These are phyloP conservation scores for Gaultheria prostrata DNA, from an alignment of 148 eudicot genomes.

Conservation along the genomic window DNA sequence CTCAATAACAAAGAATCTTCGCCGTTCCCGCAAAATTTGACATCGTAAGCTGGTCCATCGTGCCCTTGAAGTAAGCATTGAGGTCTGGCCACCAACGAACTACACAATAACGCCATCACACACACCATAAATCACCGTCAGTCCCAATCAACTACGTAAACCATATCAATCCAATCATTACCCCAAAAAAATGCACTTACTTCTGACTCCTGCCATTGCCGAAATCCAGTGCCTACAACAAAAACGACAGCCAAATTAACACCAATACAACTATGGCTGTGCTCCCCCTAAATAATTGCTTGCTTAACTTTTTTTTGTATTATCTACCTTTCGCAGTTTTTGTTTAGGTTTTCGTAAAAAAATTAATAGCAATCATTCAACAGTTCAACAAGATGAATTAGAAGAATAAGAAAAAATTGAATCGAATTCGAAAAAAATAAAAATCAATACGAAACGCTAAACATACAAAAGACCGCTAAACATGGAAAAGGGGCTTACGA, in stretches of 20 bases:
- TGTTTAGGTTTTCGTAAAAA: too few species aligned
- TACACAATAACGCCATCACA: conserved; percentile 15
- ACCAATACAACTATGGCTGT: not conserved
- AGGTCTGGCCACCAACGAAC: conserved; percentile 61
- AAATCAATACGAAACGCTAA: too few species aligned
- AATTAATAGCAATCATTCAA: too few species aligned
- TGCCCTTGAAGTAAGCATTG: conserved; percentile 65
- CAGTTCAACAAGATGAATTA: too few species aligned
- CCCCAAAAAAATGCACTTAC: conserved; percentile 31
- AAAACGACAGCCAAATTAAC: not conserved
- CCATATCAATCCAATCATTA: not conserved
- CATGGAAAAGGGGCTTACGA: conserved; percentile 23
- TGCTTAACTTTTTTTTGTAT: too few species aligned
- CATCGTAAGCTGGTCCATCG: conserved; percentile 95
- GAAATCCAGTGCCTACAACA: conserved; percentile 37
- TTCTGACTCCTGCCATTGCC: conserved; percentile 36
- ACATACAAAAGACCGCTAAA: not conserved
- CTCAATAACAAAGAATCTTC: conserved; percentile 75
- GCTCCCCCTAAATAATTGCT: too few species aligned
- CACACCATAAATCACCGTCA: conserved; percentile 6
- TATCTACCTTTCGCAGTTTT: too few species aligned
- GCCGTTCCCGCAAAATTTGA: conserved; percentile 59
- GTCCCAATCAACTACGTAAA: not conserved
- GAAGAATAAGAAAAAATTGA: too few species aligned
- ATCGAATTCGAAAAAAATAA: too few species aligned